Conservation (phyloP, 2,329 filamentous ascomycete species). For the Phyllosticta ampelicida region DNA sequence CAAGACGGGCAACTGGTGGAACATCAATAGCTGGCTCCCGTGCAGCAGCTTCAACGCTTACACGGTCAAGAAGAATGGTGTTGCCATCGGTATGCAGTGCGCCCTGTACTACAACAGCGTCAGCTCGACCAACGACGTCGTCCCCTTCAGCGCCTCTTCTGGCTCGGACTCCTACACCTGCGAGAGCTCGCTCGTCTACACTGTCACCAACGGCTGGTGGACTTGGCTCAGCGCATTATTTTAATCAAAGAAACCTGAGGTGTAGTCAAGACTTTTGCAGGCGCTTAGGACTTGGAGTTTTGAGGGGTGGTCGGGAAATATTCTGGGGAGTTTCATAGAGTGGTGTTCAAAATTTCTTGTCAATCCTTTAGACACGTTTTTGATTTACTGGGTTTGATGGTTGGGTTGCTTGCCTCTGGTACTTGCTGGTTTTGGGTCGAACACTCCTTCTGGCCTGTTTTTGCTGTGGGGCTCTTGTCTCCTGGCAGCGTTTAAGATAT, state of each 20-base stretch:
- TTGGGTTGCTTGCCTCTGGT: neutral
- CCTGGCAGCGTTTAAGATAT: neutral
- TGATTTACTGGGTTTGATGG: neutral
- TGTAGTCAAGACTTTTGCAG: neutral
- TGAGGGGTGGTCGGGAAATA: neutral
- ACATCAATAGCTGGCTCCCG: conserved; percentile 11
- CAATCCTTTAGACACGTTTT: neutral
- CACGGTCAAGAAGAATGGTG: conserved; percentile 18
- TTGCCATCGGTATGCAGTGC: conserved; percentile 19
- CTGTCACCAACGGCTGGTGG: neutral
- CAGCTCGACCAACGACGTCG: neutral
- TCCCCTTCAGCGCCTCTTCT: neutral
- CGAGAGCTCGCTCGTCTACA: conserved; percentile 1
- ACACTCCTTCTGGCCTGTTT: neutral
- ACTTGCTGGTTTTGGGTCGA: neutral
- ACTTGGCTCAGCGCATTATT: neutral
- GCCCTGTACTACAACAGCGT: conserved; percentile 10
- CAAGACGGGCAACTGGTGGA: neutral
- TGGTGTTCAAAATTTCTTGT: neutral
- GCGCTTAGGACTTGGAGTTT: neutral
- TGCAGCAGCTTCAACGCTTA: conserved; percentile 27
- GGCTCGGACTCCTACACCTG: neutral
- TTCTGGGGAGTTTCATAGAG: neutral
- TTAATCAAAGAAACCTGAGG: neutral
- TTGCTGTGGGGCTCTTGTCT: neutral